phyloP scores from a whole-genome alignment of 2,329 filamentous ascomycete species.

The Taxawa tesnikishii region DNA sequence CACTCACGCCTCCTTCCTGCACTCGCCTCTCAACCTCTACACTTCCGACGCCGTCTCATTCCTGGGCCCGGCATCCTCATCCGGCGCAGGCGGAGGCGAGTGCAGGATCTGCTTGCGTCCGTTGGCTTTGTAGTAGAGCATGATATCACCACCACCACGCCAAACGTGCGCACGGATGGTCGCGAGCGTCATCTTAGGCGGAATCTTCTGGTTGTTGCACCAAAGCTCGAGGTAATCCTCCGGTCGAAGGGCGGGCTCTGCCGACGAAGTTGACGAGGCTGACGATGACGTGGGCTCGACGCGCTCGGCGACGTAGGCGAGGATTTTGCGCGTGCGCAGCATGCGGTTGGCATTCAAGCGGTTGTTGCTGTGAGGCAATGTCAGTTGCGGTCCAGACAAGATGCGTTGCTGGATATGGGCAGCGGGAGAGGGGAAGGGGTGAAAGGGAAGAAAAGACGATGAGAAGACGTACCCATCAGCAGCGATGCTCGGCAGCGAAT shows the following conservation, averaged over 20 bases:
- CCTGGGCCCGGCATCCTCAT: too few relatives aligned
- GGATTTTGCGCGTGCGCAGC: slow-evolving; percentile 88
- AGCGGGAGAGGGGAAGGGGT: slow-evolving; percentile 11
- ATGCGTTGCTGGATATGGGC: slow-evolving; percentile 12
- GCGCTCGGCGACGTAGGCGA: slow-evolving; percentile 82
- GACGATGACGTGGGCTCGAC: slow-evolving; percentile 48
- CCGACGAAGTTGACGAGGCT: neutral
- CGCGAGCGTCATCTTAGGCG: slow-evolving; percentile 80
- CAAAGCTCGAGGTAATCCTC: slow-evolving; percentile 94
- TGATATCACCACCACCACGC: slow-evolving; percentile 87
- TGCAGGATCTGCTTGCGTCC: slow-evolving; percentile 54
- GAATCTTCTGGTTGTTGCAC: slow-evolving; percentile 53
- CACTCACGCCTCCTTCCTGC: too few relatives aligned
- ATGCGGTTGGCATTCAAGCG: slow-evolving; percentile 93
- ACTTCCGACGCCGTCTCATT: too few relatives aligned
- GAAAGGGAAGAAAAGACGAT: neutral
- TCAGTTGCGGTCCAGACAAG: slow-evolving; percentile 3
- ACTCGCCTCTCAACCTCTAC: too few relatives aligned
- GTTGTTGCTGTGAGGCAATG: slow-evolving; percentile 48
- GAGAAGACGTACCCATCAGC: slow-evolving; percentile 48
- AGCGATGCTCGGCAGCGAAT: slow-evolving; percentile 55
- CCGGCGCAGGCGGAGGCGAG: too few relatives aligned
- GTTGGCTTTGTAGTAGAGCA: slow-evolving; percentile 84
- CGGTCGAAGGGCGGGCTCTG: slow-evolving; percentile 46
- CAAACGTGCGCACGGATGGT: slow-evolving; percentile 86